Base-by-base conservation (phyloP, 306 rosid genomes). In the Rosa rugosa region DNA sequence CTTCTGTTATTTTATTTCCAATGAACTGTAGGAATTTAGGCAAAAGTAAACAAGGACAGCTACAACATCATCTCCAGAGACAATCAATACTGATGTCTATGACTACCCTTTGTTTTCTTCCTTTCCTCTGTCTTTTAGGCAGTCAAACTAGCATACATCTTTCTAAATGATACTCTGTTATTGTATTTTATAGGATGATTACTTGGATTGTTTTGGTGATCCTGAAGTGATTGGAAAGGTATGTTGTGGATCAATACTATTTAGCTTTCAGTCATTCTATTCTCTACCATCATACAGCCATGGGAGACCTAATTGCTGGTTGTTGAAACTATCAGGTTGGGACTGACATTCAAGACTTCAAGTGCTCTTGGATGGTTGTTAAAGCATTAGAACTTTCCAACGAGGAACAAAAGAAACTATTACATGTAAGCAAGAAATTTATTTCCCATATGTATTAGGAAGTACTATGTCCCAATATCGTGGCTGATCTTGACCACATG, bases 331-430 rank as follows among this genome's bases (percentile, higher is more conserved):
- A 56, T 75, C 91, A 91, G 99, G 86, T 95, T 83, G 99, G 99
- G 64, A 93, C 99, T 65, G 99, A 95, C 80, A 95, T 93, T 80
- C 97, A 91, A 88, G 99, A 95, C 87, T 95, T 90, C 80, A 95
- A 95, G 81, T 95, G 99, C 86, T 95, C 99, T 77, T 95, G 98
- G 99, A 47, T 95, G 89, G 93, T 87, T 27, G 98, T 89, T 82
- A 95, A 95, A 83, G 98, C 99, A 20, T 53, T 95, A 80, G 99
- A 95, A 72, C 85, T 83, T 80, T 11, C 89, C 81, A 89, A 82
- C 17, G 93, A 91, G 66, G 77, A 89, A 73, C 98, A 95, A 82
- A 93, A 91, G 96, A 86, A 78, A 85, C 41, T 89, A 16, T 73
- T 95, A 82, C 25, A 81, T 82, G 99, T 93, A 85, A 89, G 94